Base-by-base conservation (phyloP, 345 rosid genomes). In the Rhodomyrtus tomentosa region DNA sequence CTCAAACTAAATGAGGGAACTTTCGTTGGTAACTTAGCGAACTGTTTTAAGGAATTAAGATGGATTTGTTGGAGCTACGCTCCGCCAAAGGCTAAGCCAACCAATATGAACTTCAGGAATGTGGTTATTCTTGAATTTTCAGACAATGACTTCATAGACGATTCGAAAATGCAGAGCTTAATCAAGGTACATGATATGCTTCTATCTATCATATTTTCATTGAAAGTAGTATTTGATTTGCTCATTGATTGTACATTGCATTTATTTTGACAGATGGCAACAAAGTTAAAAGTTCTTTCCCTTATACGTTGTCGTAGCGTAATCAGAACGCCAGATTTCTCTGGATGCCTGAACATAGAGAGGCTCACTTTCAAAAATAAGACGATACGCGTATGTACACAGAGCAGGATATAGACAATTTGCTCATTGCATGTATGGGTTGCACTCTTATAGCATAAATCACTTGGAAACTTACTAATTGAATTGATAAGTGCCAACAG, bases 251-350 rank as follows among this genome's bases (percentile, higher is more conserved):
- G 27, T 24, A 25, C 10, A 55, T 0, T 55, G 5, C 29, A 10
- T 55, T 55, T 0, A 10, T 55, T 55, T 24, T 55, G 27, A 11
- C 59, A 55, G 1, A 55, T 55, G 13, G 6, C 14, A 2, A 55
- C 27, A 2, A 55, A 55, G 11, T 10, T 55, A 0, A 55, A 55
- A 24, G 59, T 55, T 55, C 29, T 2, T 55, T 55, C 3, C 25
- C 59, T 0, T 10, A 10, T 3, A 55, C 3, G 27, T 10, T 24
- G 58, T 55, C n/a, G 4, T 0, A 4, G 1, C 4, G 4, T 24
- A 55, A 55, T 24, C 58, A 24, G 0, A 11, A 55, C 59, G 10
- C 29, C 6, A 24, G 5, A 55, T 6, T 55, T 55, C 59, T 55
- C 15, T 0, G 2, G 27, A 55, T 55, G 27, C 58, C n/a, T 6